Evolutionary conservation across 2,329 filamentous ascomycete genomes (phyloP), one percentile per base, ranked within the genome.

Genomic region (Blumeria hordei): DNA sequence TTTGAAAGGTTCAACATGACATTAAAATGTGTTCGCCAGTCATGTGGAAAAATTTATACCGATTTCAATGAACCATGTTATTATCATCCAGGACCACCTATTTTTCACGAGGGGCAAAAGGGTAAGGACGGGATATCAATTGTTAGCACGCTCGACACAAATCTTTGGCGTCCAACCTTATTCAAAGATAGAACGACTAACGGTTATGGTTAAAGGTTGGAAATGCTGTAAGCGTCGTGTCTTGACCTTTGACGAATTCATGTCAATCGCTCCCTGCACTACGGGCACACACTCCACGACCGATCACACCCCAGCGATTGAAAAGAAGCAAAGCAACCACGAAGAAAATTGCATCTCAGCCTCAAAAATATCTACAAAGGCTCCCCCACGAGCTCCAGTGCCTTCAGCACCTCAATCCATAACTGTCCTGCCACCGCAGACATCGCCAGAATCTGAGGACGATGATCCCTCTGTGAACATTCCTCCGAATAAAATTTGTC

Each of bases 51-150:
- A 74, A 69, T 74, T 60, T 96, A 87, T 69, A 80, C 81, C 52
- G 83, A 95, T 67, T 70, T 81, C 9, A 78, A 86, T 44, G 90
- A 94, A 68, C 75, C 81, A 61, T 98, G 92, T 71, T 71, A 78
- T 62, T 96, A 95, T 71, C 92, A 98, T 70, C 87, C 90, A 45
- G 88, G 88, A 56, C 86, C 88, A 60, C 92, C 92, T 49, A 75
- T 92, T 67, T 98, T 98, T 69, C 92, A 96, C 68, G 92, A 98
- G 71, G 92, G 92, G 58, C 90, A 95, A 71, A 96, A 98, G 80
- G 92, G 90, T 94, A 72, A 66, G 70, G 66, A 61, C 59, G 44
- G 12, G 11, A 4, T 41, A 28, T 16, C 21, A 16, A 37, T 28
- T 21, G 10, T 3, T 41, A 12, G 12, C 21, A 49, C 10, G 28